Base-by-base conservation (phyloP, 2,329 filamentous ascomycete species). In the Pochonia chlamydosporia region DNA sequence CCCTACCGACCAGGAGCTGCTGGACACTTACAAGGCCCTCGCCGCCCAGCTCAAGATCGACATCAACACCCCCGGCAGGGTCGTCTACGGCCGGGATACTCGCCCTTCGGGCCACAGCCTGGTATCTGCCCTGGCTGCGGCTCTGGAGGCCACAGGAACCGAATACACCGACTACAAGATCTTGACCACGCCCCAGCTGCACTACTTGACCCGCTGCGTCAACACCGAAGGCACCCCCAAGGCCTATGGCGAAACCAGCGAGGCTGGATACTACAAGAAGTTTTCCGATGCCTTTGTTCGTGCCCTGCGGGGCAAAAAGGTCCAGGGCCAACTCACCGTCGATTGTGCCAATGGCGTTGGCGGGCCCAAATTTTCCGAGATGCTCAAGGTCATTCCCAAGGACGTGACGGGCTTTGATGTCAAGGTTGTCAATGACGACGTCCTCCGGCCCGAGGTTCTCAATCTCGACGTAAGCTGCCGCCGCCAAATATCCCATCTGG, bases 321-420 rank as follows among this genome's bases (percentile, higher is more conserved):
- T 89, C 36, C 73, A 79, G 44, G 90, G 90, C 5, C 69, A 78
- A 48, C 73, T 99, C 53, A 88, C 83, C 6, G 89, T 99, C 13
- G 93, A 99, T 67, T 96, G 92, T 65, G 93, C 93, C 59, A 99
- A 99, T 61, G 93, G 93, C 59, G 90, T 99, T 49, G 93, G 93
- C 57, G 93, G 89, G 3, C 91, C 92, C 35, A 96, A 96, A 72
- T 73, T 99, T 56, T 75, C 76, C 52, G 89, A 96, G 66, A 76
- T 97, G 53, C 76, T 96, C 60, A 96, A 96, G 66, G 78, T 87
- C 60, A 73, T 97, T 44, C 85, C 87, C 48, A 70, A 79, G 52
- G 78, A 81, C 48, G 81, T 85, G 59, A 82, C 84, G 41, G 79
- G 79, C 20, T 71, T 96, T 45, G 82, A 95, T 48, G 85, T 95